These are phyloP conservation scores for Pestalotiopsis sp. DNA, from an alignment of 2,329 filamentous ascomycete genomes.

Conservation along the genomic window DNA sequence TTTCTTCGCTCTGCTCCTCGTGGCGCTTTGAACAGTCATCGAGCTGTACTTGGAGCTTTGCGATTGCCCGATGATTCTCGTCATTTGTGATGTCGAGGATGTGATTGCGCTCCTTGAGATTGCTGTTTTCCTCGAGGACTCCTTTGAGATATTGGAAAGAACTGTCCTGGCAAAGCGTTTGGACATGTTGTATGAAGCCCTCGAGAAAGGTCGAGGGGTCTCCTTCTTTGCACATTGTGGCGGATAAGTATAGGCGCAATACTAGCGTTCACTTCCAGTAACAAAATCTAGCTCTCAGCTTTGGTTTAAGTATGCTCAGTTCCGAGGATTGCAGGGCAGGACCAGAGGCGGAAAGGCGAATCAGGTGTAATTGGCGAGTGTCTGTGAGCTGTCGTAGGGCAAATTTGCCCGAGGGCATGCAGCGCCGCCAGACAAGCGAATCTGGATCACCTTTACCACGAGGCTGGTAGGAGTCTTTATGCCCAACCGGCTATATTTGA, in stretches of 20 bases:
- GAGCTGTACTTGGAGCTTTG: slow-evolving; percentile 9
- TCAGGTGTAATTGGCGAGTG: no score
- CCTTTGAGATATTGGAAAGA: slow-evolving; percentile 12
- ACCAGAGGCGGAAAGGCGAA: no score
- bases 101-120: slow-evolving; percentile 8
- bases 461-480: neutral
- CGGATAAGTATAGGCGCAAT: neutral
- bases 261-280: no score
- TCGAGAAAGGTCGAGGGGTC: slow-evolving; percentile 11
- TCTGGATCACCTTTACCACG: neutral
- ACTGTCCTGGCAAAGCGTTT: slow-evolving; percentile 4
- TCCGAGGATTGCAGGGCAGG: no score
- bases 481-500: neutral
- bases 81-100: slow-evolving; percentile 13
- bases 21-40: slow-evolving; percentile 8
- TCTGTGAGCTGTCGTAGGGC: no score
- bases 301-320: neutral
- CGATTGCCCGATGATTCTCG: slow-evolving; percentile 7
- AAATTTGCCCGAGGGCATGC: no score
- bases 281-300: neutral
- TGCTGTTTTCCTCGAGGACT: slow-evolving; percentile 12
- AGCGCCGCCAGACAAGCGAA: neutral
- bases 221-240: slow-evolving; percentile 5
- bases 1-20: slow-evolving; percentile 2
- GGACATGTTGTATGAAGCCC: slow-evolving; percentile 11